Evolutionary conservation across 495 filamentous ascomycete species (phyloP).

Genomic region (Tuber umbilicatum): DNA sequence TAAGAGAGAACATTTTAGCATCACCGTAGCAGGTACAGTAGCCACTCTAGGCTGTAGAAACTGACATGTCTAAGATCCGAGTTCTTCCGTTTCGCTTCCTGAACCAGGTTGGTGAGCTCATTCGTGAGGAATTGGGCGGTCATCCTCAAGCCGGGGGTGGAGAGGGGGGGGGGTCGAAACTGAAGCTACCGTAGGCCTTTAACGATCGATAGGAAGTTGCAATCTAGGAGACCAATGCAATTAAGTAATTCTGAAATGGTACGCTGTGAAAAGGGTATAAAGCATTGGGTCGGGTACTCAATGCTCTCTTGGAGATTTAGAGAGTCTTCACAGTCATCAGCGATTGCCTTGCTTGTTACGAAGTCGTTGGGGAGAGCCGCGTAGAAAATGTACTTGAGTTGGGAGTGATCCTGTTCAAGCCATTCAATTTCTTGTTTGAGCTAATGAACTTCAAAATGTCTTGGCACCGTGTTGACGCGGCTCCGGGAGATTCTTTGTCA

Average conservation of each 20-base stretch:
- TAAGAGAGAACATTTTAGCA: slow-evolving; percentile 41
- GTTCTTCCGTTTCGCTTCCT: slow-evolving; percentile 92
- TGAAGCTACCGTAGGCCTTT: background rate
- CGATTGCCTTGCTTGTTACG: background rate
- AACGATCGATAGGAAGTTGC: background rate
- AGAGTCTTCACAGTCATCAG: background rate
- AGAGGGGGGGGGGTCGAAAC: background rate
- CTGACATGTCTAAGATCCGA: slow-evolving; percentile 75
- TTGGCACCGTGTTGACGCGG: background rate
- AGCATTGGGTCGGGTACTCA: slow-evolving; percentile 3
- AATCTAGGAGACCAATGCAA: background rate
- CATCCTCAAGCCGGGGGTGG: slow-evolving; percentile 54
- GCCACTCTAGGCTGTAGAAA: slow-evolving; percentile 8
- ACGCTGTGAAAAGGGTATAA: background rate
- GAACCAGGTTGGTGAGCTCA: slow-evolving; percentile 85
- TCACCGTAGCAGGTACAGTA: slow-evolving; percentile 14
- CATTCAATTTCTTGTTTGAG: background rate
- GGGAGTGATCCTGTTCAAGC: background rate
- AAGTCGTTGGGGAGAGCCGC: background rate
- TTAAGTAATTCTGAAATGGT: background rate
- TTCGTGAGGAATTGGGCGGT: slow-evolving; percentile 82
- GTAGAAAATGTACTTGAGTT: background rate
- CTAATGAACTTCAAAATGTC: background rate
- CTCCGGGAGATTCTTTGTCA: background rate
- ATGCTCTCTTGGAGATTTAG: background rate